These are phyloP conservation scores for Carex pumila DNA, from an alignment of 176 grass and related monocot genomes.

Conservation along the genomic window DNA sequence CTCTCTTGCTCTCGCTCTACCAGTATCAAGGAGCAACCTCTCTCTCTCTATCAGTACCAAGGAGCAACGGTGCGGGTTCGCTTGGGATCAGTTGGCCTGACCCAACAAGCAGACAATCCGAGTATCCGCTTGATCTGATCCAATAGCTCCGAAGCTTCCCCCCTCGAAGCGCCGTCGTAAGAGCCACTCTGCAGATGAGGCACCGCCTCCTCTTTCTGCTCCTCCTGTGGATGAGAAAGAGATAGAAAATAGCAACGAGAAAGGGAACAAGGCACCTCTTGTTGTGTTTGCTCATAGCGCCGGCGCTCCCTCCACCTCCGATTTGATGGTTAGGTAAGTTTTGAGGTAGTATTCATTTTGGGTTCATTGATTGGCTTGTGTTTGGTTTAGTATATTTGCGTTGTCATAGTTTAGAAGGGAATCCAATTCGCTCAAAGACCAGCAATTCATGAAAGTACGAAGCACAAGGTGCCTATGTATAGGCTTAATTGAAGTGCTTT, in stretches of 20 bases:
- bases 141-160: slow-evolving; percentile 27
- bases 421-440: too few relatives aligned
- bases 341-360: too few relatives aligned
- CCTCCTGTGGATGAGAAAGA: not conserved
- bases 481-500: too few relatives aligned
- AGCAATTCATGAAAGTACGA: too few relatives aligned
- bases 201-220: not conserved
- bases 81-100: not conserved
- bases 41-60: too few relatives aligned
- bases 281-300: slow-evolving; percentile 74
- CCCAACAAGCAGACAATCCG: not conserved
- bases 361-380: not conserved
- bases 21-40: too few relatives aligned
- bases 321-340: slow-evolving; percentile 67
- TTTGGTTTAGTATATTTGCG: not conserved
- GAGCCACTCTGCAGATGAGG: not conserved
- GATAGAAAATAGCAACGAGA: not conserved
- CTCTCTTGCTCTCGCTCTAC: too few relatives aligned
- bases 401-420: not conserved
- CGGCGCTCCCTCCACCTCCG: slow-evolving; percentile 58
- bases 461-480: too few relatives aligned
- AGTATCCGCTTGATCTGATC: not conserved
- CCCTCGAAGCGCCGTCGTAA: slow-evolving; percentile 29
- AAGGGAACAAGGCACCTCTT: slow-evolving; percentile 29
- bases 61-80: too few relatives aligned